Percentiles rank a stretch among this genome's conserved stretches.
Evolutionary conservation across 75 land plant species (phyloP).

Genomic region (Sequoiadendron giganteum): DNA sequence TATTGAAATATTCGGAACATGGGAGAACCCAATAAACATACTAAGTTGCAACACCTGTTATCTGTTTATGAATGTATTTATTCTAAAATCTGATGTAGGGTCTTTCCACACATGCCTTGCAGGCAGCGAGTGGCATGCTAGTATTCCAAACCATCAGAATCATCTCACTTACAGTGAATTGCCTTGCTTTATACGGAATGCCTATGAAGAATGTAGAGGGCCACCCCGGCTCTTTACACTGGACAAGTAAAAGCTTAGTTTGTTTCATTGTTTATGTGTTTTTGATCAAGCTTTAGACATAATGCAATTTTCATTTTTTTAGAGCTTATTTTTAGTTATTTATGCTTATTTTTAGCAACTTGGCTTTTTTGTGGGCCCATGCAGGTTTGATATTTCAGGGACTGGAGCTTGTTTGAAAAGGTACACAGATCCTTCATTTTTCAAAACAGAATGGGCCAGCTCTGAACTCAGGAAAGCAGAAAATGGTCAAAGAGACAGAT

Average conservation of each 20-base stretch:
- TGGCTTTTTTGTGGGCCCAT: not conserved
- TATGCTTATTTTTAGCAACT: not conserved
- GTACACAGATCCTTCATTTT: constrained; percentile 95
- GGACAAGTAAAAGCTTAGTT: constrained; percentile 70
- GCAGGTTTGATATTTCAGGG: constrained; percentile 94
- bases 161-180: constrained; percentile 78
- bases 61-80: not conserved
- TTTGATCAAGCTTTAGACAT: not conserved
- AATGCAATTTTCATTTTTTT: not conserved
- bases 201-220: constrained; percentile 93
- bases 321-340: not conserved
- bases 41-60: not conserved
- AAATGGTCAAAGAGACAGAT: constrained; percentile 66
- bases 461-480: constrained; percentile 47
- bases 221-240: constrained; percentile 88
- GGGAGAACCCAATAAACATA: not conserved
- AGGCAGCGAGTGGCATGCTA: constrained; percentile 94
- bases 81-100: not conserved
- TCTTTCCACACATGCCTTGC: constrained; percentile 3
- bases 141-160: constrained; percentile 65
- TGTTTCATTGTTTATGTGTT: not conserved
- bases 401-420: constrained; percentile 96
- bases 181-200: constrained; percentile 86
- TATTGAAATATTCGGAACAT: not conserved
- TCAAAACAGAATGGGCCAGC: constrained; percentile 61